Evolutionary conservation across 176 grass and related monocot genomes (phyloP).

Genomic region (Avena insularis): DNA sequence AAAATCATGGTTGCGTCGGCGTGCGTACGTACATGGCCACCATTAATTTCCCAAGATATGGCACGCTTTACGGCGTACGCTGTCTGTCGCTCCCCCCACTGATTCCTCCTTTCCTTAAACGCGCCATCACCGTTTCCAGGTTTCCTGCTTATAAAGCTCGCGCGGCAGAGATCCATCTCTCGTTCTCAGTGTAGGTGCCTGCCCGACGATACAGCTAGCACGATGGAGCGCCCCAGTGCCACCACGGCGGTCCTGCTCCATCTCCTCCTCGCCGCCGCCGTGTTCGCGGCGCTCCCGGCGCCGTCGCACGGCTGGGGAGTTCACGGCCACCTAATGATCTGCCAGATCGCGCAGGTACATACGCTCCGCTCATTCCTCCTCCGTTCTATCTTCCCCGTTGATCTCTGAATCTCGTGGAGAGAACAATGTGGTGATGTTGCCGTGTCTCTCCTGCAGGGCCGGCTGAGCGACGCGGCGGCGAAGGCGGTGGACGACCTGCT

Average conservation of each 20-base stretch:
- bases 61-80: conserved; percentile 24
- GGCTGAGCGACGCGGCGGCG: conserved; percentile 44
- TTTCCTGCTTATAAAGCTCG: neutral
- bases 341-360: conserved; percentile 68
- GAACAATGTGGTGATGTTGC: too few species aligned
- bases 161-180: neutral
- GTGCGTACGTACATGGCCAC: neutral
- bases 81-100: neutral
- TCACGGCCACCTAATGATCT: conserved; percentile 59
- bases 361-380: neutral
- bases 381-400: neutral
- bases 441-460: neutral
- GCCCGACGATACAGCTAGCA: too few species aligned
- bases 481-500: conserved; percentile 61
- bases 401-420: neutral
- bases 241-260: conserved; percentile 18
- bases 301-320: conserved; percentile 54
- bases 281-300: conserved; percentile 42
- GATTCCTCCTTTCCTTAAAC: conserved; percentile 13
- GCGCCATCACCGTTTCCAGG: neutral
- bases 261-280: conserved; percentile 2
- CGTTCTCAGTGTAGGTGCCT: neutral
- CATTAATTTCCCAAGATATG: conserved; percentile 18
- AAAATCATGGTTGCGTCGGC: neutral
- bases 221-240: too few species aligned